Conservation (phyloP, 768 basidiomycete genomes). For the Serpula lacrymans region DNA sequence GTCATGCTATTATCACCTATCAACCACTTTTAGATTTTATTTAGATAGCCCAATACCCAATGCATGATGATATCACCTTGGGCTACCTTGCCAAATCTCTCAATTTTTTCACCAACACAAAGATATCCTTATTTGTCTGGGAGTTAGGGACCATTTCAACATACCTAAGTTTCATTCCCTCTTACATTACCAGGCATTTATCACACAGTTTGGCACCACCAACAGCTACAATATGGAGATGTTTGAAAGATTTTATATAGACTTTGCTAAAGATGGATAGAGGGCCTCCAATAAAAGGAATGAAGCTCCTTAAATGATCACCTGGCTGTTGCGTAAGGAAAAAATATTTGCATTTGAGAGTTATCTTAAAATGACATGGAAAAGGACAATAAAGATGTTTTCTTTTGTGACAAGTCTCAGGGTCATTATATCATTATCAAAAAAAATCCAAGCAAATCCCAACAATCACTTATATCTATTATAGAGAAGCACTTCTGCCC, state of each 20-base stretch:
- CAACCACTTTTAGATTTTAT: conserved; percentile 27
- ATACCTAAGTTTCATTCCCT: conserved; percentile 28
- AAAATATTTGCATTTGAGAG: too few species aligned
- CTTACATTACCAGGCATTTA: conserved; percentile 6
- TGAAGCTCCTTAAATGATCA: conserved; percentile 20
- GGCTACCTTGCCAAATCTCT: conserved; percentile 4
- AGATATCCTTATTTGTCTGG: conserved; percentile 9
- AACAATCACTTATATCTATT: too few species aligned
- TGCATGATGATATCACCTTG: conserved; percentile 15
- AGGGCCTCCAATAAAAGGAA: conserved; percentile 21
- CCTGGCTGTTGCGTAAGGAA: conserved; percentile 10
- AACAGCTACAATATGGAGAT: conserved; percentile 16
- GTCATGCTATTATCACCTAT: neutral
- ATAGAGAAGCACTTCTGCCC: too few species aligned
- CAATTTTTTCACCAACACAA: conserved; percentile 18
- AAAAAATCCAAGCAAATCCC: too few species aligned
- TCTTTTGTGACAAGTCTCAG: too few species aligned
- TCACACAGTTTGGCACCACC: conserved; percentile 3
- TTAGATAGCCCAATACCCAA: conserved; percentile 19
- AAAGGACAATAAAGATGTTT: too few species aligned
- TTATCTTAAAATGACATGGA: too few species aligned
- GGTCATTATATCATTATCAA: too few species aligned
- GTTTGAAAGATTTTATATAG: conserved; percentile 19
- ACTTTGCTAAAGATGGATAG: conserved; percentile 16
- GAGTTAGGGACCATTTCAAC: conserved; percentile 15